These are phyloP conservation scores for Thamnidium elegans DNA, from an alignment of 192 early-diverging fungal species.

Conservation along the genomic window DNA sequence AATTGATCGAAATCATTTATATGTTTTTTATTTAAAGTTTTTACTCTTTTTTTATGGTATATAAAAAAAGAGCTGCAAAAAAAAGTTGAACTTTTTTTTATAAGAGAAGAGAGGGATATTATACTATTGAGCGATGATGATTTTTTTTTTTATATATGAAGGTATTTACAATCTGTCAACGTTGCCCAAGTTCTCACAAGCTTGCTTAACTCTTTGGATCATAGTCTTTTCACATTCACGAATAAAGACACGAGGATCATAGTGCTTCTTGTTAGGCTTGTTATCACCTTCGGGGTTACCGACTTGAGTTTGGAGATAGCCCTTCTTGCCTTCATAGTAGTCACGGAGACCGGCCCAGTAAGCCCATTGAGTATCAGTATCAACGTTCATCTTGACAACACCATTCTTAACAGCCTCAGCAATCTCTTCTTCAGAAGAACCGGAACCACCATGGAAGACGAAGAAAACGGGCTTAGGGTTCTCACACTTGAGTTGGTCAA, in stretches of 20 bases:
- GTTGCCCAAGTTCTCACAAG: slow-evolving; percentile 74
- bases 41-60: no score
- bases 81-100: no score
- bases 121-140: no score
- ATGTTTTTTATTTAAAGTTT: no score
- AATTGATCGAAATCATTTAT: no score
- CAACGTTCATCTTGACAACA: slow-evolving; percentile 99
- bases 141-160: no score
- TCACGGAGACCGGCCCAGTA: slow-evolving; percentile 86
- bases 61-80: no score
- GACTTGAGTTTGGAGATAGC: slow-evolving; percentile 89
- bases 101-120: no score
- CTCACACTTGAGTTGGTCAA: slow-evolving; percentile 56
- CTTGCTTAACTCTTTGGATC: slow-evolving; percentile 72
- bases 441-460: slow-evolving; percentile 99
- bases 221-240: slow-evolving; percentile 89
- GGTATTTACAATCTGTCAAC: slow-evolving; percentile 57
- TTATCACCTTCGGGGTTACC: slow-evolving; percentile 92
- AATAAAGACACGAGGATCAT: slow-evolving; percentile 93
- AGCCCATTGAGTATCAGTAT: slow-evolving; percentile 98
- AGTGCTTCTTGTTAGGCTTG: slow-evolving; percentile 99
- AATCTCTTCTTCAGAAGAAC: slow-evolving; percentile 43
- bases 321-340: slow-evolving; percentile 88
- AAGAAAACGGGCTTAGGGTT: slow-evolving; percentile 85
- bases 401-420: slow-evolving; percentile 42